These are phyloP conservation scores for Pichia sp. DNA, from an alignment of 1,139 yeast species.

Conservation along the genomic window DNA sequence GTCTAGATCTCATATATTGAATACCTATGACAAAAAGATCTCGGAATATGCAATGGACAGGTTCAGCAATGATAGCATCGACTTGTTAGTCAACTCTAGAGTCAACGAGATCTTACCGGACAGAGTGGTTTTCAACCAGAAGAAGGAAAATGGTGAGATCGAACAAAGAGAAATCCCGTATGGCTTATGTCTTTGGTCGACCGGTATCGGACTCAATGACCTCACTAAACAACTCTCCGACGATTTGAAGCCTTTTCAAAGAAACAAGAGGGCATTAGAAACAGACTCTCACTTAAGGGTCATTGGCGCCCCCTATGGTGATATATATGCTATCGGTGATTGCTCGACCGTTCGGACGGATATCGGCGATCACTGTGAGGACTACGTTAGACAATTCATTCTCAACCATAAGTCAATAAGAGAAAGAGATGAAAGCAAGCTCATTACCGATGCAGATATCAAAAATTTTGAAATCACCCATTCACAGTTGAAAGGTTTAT, in stretches of 20 bases:
- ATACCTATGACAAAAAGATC: slow-evolving; percentile 58
- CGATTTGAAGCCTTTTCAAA: slow-evolving; percentile 41
- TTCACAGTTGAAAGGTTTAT: slow-evolving; percentile 43
- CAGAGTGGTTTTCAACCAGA: slow-evolving; percentile 50
- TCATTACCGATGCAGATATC: slow-evolving; percentile 41
- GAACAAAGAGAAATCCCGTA: slow-evolving; percentile 48
- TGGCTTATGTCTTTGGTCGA: slow-evolving; percentile 65
- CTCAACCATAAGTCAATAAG: slow-evolving; percentile 19
- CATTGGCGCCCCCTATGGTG: slow-evolving; percentile 56
- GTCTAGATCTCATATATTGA: slow-evolving; percentile 58
- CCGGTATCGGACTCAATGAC: slow-evolving; percentile 61
- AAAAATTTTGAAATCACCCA: slow-evolving; percentile 41
- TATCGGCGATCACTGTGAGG: slow-evolving; percentile 49
- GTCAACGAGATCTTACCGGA: slow-evolving; percentile 52
- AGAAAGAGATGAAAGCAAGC: slow-evolving; percentile 17
- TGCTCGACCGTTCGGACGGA: slow-evolving; percentile 60
- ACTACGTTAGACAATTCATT: slow-evolving; percentile 40
- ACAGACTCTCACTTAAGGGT: slow-evolving; percentile 64
- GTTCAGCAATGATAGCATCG: slow-evolving; percentile 54
- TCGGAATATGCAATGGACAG: slow-evolving; percentile 58
- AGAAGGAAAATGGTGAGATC: slow-evolving; percentile 30
- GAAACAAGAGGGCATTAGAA: slow-evolving; percentile 57
- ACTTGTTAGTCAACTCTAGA: slow-evolving; percentile 55
- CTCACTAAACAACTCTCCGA: slow-evolving; percentile 47
- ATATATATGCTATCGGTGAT: slow-evolving; percentile 65